These are phyloP conservation scores for Podospora tetraspora DNA, from an alignment of 495 filamentous ascomycete species.

Conservation along the genomic window DNA sequence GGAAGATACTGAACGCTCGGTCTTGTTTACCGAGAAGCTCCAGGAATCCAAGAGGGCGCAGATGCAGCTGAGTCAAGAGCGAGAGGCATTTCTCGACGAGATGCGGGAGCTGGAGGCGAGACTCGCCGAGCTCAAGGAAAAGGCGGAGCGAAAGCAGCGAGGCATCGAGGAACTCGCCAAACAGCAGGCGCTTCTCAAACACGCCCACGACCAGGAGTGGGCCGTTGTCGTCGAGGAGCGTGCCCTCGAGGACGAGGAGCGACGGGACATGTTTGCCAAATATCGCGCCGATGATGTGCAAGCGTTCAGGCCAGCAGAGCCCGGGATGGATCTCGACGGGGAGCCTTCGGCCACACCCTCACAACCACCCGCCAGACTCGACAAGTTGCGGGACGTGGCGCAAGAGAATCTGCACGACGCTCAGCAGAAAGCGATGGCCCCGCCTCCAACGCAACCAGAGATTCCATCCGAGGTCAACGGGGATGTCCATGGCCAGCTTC, in stretches of 20 bases:
- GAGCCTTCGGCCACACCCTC: not conserved
- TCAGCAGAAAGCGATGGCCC: not conserved
- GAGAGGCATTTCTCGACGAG: not conserved
- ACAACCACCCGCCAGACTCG: not conserved
- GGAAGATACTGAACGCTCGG: slow-evolving; percentile 18
- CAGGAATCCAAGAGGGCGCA: not conserved
- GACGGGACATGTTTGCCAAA: not conserved
- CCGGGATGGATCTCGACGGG: not conserved
- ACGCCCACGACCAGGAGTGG: not conserved
- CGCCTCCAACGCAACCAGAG: not conserved
- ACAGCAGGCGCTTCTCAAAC: not conserved
- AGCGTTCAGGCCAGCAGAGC: not conserved
- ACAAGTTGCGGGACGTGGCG: not conserved
- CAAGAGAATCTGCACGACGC: not conserved
- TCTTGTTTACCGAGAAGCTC: not conserved
- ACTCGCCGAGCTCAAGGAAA: not conserved
- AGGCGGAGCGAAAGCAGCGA: not conserved
- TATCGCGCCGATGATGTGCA: not conserved
- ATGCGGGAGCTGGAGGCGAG: not conserved
- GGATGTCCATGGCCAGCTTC: not conserved
- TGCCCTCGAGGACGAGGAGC: not conserved
- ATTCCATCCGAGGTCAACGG: not conserved
- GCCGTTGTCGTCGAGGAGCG: not conserved
- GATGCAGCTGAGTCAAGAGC: not conserved
- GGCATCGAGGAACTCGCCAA: not conserved